Conservation (phyloP, 306 rosid species). For the Vigna angularis region DNA sequence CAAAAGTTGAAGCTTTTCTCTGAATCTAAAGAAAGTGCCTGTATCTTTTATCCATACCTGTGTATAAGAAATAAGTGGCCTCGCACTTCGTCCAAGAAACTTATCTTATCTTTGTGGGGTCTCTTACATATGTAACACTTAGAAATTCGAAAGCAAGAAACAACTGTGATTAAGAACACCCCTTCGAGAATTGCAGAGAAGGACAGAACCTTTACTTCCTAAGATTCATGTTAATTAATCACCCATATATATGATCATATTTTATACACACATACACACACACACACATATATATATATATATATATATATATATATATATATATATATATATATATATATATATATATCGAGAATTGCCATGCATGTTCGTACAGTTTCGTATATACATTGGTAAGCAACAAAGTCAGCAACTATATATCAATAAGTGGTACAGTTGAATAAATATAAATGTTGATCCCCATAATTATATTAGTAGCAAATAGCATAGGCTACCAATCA, state of each 20-base stretch:
- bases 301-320: slow-evolving; percentile 2
- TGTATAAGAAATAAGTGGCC: slow-evolving; percentile 53
- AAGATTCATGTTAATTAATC: slow-evolving; percentile 35
- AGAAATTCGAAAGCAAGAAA: slow-evolving; percentile 54
- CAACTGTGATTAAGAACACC: slow-evolving; percentile 50
- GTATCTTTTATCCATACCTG: slow-evolving; percentile 48
- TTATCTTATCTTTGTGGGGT: slow-evolving; percentile 89
- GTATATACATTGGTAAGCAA: slow-evolving; percentile 48
- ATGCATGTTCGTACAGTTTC: slow-evolving; percentile 78
- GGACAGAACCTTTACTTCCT: slow-evolving; percentile 30
- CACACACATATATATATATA: neutral
- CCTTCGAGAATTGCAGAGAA: slow-evolving; percentile 37
- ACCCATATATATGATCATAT: neutral
- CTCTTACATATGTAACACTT: slow-evolving; percentile 38
- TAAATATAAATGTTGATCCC: slow-evolving; percentile 40
- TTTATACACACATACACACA: neutral
- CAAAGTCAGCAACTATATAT: slow-evolving; percentile 46
- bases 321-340: slow-evolving; percentile 8
- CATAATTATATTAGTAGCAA: slow-evolving; percentile 8
- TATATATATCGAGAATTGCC: slow-evolving; percentile 37
- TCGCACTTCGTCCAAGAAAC: slow-evolving; percentile 77
- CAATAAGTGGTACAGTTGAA: slow-evolving; percentile 22
- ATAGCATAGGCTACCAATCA: slow-evolving; percentile 58
- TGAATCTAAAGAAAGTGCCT: slow-evolving; percentile 39
- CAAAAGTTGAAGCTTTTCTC: slow-evolving; percentile 27